Base-by-base conservation (phyloP, 768 basidiomycete species). In the Phylloporus scabripes region DNA sequence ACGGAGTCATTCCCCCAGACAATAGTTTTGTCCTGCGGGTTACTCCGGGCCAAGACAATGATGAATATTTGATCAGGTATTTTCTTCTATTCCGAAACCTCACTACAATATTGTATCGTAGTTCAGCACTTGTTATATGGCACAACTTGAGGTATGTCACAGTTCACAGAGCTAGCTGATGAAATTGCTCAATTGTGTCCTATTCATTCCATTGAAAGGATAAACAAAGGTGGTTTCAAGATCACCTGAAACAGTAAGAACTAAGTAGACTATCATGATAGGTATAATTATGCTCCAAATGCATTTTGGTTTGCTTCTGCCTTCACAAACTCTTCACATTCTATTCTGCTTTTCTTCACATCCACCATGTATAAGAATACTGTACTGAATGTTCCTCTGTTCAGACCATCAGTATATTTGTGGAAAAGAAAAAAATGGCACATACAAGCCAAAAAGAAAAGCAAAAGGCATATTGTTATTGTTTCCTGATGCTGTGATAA, bases 381-480 rank as follows among this genome's bases (percentile, higher is more conserved):
- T 0, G 74, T 79, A 60, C 60, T 61, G 34, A 61, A 56, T 17
- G 10, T 31, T 7, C 60, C 60, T 31, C 60, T 60, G 28, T 39
- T n/a, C 24, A n/a, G 2, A 3, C 3, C 7, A 45, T 52, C 7
- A 49, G 28, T 4, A 34, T 39, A 6, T 36, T 18, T n/a, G 9
- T 4, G 17, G 11, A 3, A 3, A 11, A 24, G 1, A 50, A 28
- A 11, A n/a, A 2, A 32, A 26, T 26, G n/a, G 6, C 24, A 72
- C 81, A 48, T 64, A 85, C 82, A 88, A 67, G 7, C 70, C 77
- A 57, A 88, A 85, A 11, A 86, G 69, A 63, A 87, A 87, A 4
- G 81, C 78, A 60, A 88, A 88, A 0, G 85, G 82, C 77, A 84
- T 85, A 61, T 83, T 86, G 57, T 84, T 73, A 55, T 87, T 87